phyloP scores from a whole-genome alignment of 2,329 filamentous ascomycete genomes.

The Lomentospora prolificans region DNA sequence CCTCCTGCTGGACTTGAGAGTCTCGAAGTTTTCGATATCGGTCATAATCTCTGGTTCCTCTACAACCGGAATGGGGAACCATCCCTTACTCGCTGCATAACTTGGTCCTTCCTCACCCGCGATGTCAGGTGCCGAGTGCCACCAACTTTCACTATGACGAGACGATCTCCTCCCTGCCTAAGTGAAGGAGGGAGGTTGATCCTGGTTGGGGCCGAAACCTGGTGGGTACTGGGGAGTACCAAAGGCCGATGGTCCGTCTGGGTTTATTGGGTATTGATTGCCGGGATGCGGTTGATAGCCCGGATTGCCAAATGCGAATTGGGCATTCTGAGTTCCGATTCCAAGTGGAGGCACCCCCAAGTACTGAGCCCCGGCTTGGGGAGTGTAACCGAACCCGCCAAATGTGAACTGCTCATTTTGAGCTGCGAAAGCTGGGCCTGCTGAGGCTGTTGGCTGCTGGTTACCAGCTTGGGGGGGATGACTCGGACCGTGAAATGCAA shows the following conservation, averaged over 20 bases:
- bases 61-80: constrained; percentile 4
- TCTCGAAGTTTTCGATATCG: background rate
- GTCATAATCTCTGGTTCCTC: constrained; percentile 1
- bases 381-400: too few relatives aligned
- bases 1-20: too few relatives aligned
- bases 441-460: too few relatives aligned
- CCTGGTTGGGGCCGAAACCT: background rate
- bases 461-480: too few relatives aligned
- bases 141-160: background rate
- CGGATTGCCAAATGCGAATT: background rate
- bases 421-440: too few relatives aligned
- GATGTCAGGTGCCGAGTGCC: background rate
- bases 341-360: too few relatives aligned
- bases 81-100: background rate
- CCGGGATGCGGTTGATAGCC: too few relatives aligned
- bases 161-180: constrained; percentile 3
- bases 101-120: background rate
- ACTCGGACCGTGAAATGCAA: too few relatives aligned
- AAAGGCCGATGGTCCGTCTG: background rate
- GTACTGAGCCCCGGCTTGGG: too few relatives aligned
- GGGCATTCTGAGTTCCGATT: too few relatives aligned
- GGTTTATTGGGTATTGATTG: background rate
- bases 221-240: background rate
- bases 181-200: constrained; percentile 2
- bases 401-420: too few relatives aligned